phyloP scores from a whole-genome alignment of 2,329 filamentous ascomycete genomes.

The Davidsoniella virescens region DNA sequence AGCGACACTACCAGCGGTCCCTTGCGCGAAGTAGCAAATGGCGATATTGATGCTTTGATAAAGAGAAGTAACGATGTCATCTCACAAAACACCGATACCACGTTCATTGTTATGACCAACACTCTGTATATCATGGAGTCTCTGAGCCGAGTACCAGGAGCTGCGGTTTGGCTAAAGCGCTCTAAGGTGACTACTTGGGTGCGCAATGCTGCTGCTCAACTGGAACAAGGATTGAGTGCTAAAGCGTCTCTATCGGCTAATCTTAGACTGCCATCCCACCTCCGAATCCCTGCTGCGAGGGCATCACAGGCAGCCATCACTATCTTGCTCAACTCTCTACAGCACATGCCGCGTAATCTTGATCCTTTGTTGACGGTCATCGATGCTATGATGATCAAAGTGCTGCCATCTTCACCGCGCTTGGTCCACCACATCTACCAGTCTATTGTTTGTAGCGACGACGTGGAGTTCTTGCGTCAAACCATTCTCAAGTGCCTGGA shows the following conservation, averaged over 20 bases:
- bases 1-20: constrained; percentile 56
- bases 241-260: constrained; percentile 38
- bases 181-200: constrained; percentile 44
- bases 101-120: constrained; percentile 59
- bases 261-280: constrained; percentile 51
- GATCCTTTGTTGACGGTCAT: constrained; percentile 76
- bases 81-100: constrained; percentile 51
- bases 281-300: constrained; percentile 63
- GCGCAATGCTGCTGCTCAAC: constrained; percentile 53
- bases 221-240: constrained; percentile 39
- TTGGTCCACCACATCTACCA: constrained; percentile 74
- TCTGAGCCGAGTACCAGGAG: constrained; percentile 49
- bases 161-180: constrained; percentile 55
- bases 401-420: constrained; percentile 60
- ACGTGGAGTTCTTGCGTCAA: constrained; percentile 70
- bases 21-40: constrained; percentile 57
- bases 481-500: constrained; percentile 77
- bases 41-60: constrained; percentile 57
- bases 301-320: constrained; percentile 63
- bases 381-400: constrained; percentile 66
- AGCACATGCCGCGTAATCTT: constrained; percentile 56
- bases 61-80: constrained; percentile 47
- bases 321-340: constrained; percentile 65
- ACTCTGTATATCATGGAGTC: constrained; percentile 74
- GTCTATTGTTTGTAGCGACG: constrained; percentile 67